A percentile compares a stretch with the other conserved stretches of the same genome.
Conservation (phyloP, 2,329 filamentous ascomycete species). For the Cladosporium sp. region DNA sequence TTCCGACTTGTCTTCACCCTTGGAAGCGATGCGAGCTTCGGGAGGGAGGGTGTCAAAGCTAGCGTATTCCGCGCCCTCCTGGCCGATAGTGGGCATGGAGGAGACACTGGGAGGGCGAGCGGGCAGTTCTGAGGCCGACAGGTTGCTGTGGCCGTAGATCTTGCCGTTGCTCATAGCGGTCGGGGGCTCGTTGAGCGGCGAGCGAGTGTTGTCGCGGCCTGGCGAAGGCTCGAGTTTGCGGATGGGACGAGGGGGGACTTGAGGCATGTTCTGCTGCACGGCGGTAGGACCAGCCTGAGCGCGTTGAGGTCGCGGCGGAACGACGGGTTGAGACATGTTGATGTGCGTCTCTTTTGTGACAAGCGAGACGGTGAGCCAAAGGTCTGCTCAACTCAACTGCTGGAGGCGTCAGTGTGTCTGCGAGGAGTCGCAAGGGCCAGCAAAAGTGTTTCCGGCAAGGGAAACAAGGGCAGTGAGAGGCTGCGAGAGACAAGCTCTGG, state of each 20-base stretch:
- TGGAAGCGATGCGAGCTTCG: conserved; percentile 27
- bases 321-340: conserved; percentile 47
- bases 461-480: background rate
- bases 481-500: background rate
- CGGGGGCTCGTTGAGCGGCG: conserved; percentile 71
- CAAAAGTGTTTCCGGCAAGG: background rate
- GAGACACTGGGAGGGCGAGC: conserved; percentile 68
- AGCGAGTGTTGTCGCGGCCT: conserved; percentile 69
- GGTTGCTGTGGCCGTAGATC: conserved; percentile 25
- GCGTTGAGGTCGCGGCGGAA: conserved; percentile 59
- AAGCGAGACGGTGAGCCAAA: too few species aligned
- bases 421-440: background rate
- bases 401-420: conserved; percentile 10
- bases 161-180: conserved; percentile 34
- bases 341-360: too few species aligned
- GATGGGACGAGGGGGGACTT: conserved; percentile 71
- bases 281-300: conserved; percentile 39
- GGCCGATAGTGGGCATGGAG: conserved; percentile 70
- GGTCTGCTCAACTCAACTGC: background rate
- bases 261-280: conserved; percentile 53
- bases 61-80: conserved; percentile 86
- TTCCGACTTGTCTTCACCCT: conserved; percentile 21
- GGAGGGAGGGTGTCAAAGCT: conserved; percentile 45
- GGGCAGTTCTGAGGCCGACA: conserved; percentile 38
- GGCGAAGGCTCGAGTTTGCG: conserved; percentile 74